phyloP scores from a whole-genome alignment of 2,329 filamentous ascomycete genomes.

The Calonectria fujianensis region DNA sequence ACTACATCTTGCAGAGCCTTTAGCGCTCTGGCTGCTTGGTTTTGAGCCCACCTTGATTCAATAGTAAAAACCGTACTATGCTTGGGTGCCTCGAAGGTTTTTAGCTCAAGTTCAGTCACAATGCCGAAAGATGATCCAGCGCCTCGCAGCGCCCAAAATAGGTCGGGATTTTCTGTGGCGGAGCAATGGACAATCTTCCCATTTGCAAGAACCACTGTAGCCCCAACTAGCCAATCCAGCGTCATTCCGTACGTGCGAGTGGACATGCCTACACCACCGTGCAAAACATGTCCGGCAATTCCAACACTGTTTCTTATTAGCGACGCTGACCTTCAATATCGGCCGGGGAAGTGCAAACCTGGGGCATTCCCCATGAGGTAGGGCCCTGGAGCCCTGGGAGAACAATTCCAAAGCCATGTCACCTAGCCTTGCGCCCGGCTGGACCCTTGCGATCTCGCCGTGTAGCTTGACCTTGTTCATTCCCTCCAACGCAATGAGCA shows the following conservation, averaged over 20 bases:
- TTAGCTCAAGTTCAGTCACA: conserved; percentile 54
- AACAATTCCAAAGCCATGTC: conserved; percentile 64
- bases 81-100: conserved; percentile 51
- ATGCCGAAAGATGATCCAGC: conserved; percentile 58
- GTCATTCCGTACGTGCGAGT: conserved; percentile 54
- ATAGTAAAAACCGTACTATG: conserved; percentile 43
- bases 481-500: conserved; percentile 63
- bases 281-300: conserved; percentile 53
- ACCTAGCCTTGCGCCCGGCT: conserved; percentile 70
- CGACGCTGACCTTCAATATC: accelerated
- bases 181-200: conserved; percentile 49
- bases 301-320: conserved; percentile 52
- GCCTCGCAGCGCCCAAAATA: conserved; percentile 57
- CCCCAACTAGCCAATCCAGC: conserved; percentile 54
- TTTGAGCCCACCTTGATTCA: conserved; percentile 44
- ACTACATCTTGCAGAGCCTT: conserved; percentile 53
- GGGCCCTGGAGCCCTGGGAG: conserved; percentile 61
- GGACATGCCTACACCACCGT: conserved; percentile 56
- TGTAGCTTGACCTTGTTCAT: conserved; percentile 59
- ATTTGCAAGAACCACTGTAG: conserved; percentile 55
- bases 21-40: conserved; percentile 45
- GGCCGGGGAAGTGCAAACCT: conserved; percentile 58
- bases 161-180: conserved; percentile 46
- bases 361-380: conserved; percentile 72
- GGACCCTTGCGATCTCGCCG: conserved; percentile 41